These are phyloP conservation scores for Malassezia globosa DNA, from an alignment of 1,284 basidiomycete species.

Conservation along the genomic window DNA sequence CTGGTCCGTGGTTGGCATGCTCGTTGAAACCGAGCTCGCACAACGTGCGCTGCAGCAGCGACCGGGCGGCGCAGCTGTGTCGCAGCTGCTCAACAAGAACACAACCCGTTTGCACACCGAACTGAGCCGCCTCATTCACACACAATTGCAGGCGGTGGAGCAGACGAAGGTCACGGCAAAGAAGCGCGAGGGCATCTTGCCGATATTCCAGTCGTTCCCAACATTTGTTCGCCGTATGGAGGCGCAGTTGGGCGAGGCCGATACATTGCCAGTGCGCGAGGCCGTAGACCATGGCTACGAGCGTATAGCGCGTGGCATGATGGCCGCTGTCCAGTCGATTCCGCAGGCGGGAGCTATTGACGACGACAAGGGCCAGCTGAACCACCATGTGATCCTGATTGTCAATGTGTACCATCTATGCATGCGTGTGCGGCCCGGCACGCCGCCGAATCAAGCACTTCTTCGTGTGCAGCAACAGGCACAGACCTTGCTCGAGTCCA, in stretches of 20 bases:
- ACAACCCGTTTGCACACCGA: conserved; percentile 50
- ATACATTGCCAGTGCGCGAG: conserved; percentile 62
- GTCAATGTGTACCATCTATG: conserved; percentile 95
- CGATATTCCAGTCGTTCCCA: conserved; percentile 85
- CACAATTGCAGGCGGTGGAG: conserved; percentile 68
- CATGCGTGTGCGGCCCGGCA: conserved; percentile 55
- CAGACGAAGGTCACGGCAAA: conserved; percentile 79
- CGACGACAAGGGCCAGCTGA: conserved; percentile 81
- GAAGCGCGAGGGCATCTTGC: conserved; percentile 82
- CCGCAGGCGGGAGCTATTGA: conserved; percentile 63
- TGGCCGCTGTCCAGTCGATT: conserved; percentile 82
- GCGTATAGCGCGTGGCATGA: conserved; percentile 74
- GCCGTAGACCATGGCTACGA: conserved; percentile 75
- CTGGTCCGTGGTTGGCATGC: conserved; percentile 75
- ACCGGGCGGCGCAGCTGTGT: background rate
- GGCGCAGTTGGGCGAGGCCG: conserved; percentile 61
- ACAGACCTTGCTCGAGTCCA: conserved; percentile 66
- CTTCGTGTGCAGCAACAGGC: conserved; percentile 60
- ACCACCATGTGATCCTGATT: conserved; percentile 88
- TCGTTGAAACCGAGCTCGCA: conserved; percentile 68
- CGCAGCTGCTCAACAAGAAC: conserved; percentile 60
- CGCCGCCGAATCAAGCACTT: conserved; percentile 54
- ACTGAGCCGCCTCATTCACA: conserved; percentile 47
- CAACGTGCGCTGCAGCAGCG: conserved; percentile 55
- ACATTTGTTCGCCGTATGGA: conserved; percentile 75